These are phyloP conservation scores for Syzygium aqueum DNA, from an alignment of 345 rosid genomes.

Conservation along the genomic window DNA sequence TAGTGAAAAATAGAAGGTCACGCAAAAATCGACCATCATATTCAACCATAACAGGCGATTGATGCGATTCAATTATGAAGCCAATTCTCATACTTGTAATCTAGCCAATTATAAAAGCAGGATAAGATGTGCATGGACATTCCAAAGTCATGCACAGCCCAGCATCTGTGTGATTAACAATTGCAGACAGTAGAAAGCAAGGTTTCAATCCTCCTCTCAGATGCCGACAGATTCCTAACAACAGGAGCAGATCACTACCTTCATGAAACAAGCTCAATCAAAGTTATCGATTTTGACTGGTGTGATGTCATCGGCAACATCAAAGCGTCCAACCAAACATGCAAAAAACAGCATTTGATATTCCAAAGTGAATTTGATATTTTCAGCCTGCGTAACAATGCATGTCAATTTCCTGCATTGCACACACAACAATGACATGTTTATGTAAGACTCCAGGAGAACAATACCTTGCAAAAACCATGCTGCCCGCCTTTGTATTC, in stretches of 20 bases:
- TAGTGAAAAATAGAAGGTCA: neutral
- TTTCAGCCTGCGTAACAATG: constrained; percentile 53
- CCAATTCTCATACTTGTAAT: neutral
- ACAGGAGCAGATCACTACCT: neutral
- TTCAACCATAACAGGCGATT: neutral
- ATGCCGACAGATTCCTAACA: neutral
- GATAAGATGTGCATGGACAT: neutral
- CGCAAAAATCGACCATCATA: neutral
- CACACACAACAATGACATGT: neutral
- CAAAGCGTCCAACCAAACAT: constrained; percentile 49
- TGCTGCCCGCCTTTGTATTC: constrained; percentile 93
- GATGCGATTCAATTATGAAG: neutral
- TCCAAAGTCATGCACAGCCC: neutral
- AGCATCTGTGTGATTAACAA: neutral
- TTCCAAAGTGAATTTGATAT: constrained; percentile 81
- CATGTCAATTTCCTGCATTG: neutral
- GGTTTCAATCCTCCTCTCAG: neutral
- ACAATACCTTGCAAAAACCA: constrained; percentile 78
- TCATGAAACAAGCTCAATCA: constrained; percentile 19
- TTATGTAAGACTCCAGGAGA: neutral
- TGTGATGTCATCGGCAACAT: constrained; percentile 61
- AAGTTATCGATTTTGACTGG: constrained; percentile 72
- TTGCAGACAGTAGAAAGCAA: neutral
- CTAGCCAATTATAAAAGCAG: neutral
- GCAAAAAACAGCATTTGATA: constrained; percentile 90